These are phyloP conservation scores for Elsinoe necatrix DNA, from an alignment of 2,329 filamentous ascomycete species.

Conservation along the genomic window DNA sequence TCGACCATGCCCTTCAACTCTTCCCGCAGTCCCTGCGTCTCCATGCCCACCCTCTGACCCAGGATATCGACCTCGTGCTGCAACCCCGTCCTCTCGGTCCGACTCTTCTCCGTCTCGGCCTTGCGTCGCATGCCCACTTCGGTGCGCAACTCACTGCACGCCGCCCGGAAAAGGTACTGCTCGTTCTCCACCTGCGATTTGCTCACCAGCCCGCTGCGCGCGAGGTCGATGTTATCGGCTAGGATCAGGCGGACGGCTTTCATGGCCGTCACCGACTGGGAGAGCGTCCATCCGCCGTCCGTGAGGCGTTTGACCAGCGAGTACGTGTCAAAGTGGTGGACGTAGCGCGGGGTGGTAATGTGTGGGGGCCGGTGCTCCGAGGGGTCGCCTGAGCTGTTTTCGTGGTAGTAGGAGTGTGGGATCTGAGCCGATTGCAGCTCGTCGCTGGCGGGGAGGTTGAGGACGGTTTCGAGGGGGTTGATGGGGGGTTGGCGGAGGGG, in stretches of 20 bases:
- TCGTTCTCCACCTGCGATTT: conserved; percentile 93
- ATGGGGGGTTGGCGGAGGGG: conserved; percentile 20
- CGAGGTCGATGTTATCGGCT: conserved; percentile 69
- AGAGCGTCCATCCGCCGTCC: conserved; percentile 59
- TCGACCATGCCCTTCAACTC: conserved; percentile 94
- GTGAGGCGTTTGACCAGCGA: conserved; percentile 74
- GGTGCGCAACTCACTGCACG: conserved; percentile 82
- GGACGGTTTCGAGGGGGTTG: conserved; percentile 34
- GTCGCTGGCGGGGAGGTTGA: conserved; percentile 32
- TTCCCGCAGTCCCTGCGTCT: conserved; percentile 72
- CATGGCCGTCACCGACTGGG: conserved; percentile 79
- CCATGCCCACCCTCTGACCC: conserved; percentile 74
- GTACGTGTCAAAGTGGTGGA: conserved; percentile 96
- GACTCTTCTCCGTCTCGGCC: conserved; percentile 68
- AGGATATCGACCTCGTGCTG: conserved; percentile 96
- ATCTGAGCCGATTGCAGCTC: conserved; percentile 5
- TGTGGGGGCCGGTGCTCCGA: conserved; percentile 51
- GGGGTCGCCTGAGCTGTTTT: conserved; percentile 21
- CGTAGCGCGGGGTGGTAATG: conserved; percentile 65
- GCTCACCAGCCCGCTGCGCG: conserved; percentile 70
- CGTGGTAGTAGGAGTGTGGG: conserved; percentile 21
- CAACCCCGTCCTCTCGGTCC: conserved; percentile 72
- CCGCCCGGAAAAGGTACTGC: conserved; percentile 85
- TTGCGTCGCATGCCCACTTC: conserved; percentile 74
- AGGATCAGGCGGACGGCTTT: conserved; percentile 77